phyloP scores from a whole-genome alignment of 208 protist genomes.

The Leishmania gerbilli region DNA sequence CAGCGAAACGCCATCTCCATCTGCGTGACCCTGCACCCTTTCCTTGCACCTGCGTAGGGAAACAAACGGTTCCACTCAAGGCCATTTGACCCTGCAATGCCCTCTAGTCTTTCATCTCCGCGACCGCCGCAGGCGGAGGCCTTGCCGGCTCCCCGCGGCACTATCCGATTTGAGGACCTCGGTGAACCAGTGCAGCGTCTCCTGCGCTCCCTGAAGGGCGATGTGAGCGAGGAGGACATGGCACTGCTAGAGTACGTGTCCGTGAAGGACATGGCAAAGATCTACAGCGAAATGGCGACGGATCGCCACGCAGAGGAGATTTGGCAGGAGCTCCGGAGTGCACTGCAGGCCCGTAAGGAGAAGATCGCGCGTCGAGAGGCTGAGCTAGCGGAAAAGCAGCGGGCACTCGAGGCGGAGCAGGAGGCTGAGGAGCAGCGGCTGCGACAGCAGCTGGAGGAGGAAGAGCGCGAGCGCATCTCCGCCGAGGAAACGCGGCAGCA shows the following conservation, averaged over 20 bases:
- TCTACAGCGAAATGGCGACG: slow-evolving; percentile 76
- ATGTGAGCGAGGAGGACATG: slow-evolving; percentile 77
- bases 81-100: not conserved
- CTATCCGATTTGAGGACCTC: slow-evolving; percentile 85
- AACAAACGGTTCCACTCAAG: not conserved
- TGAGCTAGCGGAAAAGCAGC: slow-evolving; percentile 47
- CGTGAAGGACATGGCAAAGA: slow-evolving; percentile 88
- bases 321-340: slow-evolving; percentile 65
- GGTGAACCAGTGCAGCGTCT: slow-evolving; percentile 85
- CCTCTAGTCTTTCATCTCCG: slow-evolving; percentile 1
- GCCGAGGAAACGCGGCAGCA: slow-evolving; percentile 41
- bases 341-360: slow-evolving; percentile 55
- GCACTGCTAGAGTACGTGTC: slow-evolving; percentile 79
- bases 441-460: slow-evolving; percentile 39
- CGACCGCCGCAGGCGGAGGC: not conserved
- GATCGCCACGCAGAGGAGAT: slow-evolving; percentile 73
- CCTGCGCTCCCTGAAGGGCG: slow-evolving; percentile 62
- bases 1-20: not conserved
- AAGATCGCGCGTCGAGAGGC: slow-evolving; percentile 41
- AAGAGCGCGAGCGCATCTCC: slow-evolving; percentile 40
- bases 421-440: slow-evolving; percentile 38
- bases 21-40: not conserved
- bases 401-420: slow-evolving; percentile 37
- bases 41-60: not conserved
- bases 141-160: slow-evolving; percentile 13